These are phyloP conservation scores for Epichloe typhina DNA, from an alignment of 2,329 filamentous ascomycete species.

Conservation along the genomic window DNA sequence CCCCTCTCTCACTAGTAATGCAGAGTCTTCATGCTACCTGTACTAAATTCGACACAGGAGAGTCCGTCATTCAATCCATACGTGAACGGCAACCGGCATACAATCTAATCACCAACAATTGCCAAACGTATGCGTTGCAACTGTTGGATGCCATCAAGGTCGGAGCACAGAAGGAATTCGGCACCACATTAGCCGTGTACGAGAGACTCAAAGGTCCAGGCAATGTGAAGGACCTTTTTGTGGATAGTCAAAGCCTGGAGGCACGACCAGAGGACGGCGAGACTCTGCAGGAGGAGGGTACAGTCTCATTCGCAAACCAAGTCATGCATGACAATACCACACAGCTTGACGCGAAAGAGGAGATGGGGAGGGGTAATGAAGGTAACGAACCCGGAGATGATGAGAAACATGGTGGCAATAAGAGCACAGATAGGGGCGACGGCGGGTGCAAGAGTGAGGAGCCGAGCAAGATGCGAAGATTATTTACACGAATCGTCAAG, in stretches of 20 bases:
- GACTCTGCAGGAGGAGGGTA: conserved; percentile 16
- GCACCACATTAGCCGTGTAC: conserved; percentile 39
- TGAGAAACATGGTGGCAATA: conserved; percentile 4
- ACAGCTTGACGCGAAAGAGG: conserved; percentile 31
- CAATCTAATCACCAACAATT: conserved; percentile 48
- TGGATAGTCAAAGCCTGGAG: conserved; percentile 3
- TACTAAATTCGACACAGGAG: conserved; percentile 21
- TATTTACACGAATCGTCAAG: conserved; percentile 9
- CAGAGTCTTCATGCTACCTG: background rate
- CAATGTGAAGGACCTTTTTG: conserved; percentile 38
- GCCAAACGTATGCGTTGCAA: conserved; percentile 41
- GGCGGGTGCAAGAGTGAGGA: background rate
- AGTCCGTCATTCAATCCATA: conserved; percentile 40
- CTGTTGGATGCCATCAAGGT: conserved; percentile 42
- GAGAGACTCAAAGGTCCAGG: conserved; percentile 35
- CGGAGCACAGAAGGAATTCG: conserved; percentile 36
- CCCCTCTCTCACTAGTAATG: background rate
- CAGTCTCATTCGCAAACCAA: conserved; percentile 34
- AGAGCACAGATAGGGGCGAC: background rate
- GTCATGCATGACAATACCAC: conserved; percentile 42
- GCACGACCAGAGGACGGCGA: conserved; percentile 13
- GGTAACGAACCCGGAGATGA: conserved; percentile 6
- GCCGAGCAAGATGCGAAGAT: background rate
- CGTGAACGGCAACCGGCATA: conserved; percentile 34
- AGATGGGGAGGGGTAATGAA: conserved; percentile 11